Conservation (phyloP, 108 stramenopile species). For the Skeletonema grethae region DNA sequence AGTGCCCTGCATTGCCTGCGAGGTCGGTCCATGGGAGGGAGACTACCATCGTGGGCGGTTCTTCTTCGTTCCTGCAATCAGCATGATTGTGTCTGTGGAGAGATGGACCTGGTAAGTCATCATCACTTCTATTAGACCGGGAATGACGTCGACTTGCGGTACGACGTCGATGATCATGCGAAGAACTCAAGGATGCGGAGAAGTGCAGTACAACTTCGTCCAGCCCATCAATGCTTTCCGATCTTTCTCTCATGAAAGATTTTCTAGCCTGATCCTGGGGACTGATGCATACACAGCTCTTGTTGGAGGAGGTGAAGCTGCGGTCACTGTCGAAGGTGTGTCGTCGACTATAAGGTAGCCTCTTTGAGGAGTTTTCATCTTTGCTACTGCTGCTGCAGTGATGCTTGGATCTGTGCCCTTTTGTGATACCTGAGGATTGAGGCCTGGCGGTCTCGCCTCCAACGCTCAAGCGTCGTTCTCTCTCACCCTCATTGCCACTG, state of each 20-base stretch:
- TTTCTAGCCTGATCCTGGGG: neutral
- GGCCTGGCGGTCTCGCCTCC: neutral
- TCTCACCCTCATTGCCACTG: too few species aligned
- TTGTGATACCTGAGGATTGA: neutral
- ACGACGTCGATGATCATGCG: neutral
- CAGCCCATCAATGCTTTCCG: too few species aligned
- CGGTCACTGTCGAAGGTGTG: neutral
- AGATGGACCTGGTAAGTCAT: neutral
- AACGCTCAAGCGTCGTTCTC: neutral
- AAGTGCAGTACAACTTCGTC: too few species aligned
- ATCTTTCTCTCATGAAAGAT: neutral
- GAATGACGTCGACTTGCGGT: neutral
- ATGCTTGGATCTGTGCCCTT: neutral
- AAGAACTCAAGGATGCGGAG: neutral
- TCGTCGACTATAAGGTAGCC: neutral
- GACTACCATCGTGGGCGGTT: constrained; percentile 1
- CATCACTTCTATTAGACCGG: constrained; percentile 3
- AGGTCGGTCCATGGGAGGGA: constrained; percentile 12
- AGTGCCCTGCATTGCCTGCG: neutral
- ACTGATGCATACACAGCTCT: neutral
- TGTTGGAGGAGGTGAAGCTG: neutral
- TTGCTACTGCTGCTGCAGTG: neutral
- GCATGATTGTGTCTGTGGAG: neutral
- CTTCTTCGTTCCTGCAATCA: neutral
- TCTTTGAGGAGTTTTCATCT: neutral